Percentiles rank a stretch among this genome's conserved stretches.
Conservation (phyloP, 257 asterid genomes). For the Solanum chiquidenum region DNA sequence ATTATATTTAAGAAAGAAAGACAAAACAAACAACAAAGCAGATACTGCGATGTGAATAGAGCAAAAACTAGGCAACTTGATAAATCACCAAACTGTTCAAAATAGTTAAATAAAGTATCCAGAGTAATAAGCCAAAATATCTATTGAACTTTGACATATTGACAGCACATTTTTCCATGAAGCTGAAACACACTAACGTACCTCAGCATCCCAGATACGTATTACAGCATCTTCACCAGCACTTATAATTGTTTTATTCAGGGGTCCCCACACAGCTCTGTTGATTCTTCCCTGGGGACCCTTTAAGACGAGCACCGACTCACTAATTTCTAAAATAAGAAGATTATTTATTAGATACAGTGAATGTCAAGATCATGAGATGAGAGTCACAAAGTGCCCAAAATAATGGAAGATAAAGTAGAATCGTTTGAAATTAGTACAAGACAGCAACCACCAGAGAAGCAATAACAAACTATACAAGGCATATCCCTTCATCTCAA, state of each 20-base stretch:
- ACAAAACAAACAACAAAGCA: not conserved
- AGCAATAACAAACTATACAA: not conserved
- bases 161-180: not conserved
- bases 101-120: not conserved
- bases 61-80: not conserved
- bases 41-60: not conserved
- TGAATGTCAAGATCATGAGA: not conserved
- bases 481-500: not conserved
- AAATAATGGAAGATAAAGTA: not conserved
- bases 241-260: conserved; percentile 73
- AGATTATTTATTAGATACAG: not conserved
- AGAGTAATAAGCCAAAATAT: not conserved
- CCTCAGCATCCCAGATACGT: conserved; percentile 96
- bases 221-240: conserved; percentile 76
- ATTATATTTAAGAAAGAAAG: not conserved
- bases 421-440: not conserved
- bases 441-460: not conserved
- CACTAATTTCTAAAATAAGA: conserved; percentile 44
- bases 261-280: conserved; percentile 97
- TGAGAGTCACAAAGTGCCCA: not conserved
- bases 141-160: not conserved
- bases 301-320: conserved; percentile 50
- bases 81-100: not conserved
- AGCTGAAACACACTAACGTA: not conserved
- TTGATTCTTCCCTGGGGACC: conserved; percentile 88